Evolutionary conservation across 305 asterid genomes (phyloP).

Genomic region (Fraxinus angustifolia): DNA sequence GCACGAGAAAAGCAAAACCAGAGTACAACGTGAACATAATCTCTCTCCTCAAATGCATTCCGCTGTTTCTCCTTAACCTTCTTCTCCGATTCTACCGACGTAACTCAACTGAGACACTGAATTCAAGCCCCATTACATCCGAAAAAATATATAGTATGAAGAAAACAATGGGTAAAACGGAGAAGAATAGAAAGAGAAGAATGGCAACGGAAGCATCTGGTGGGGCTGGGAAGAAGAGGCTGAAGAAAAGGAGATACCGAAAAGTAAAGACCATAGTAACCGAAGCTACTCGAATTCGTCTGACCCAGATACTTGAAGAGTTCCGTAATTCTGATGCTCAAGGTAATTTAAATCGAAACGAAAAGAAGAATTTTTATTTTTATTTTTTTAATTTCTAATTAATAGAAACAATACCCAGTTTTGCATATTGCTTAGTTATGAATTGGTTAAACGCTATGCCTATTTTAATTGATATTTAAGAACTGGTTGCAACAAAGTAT

Average conservation of each 20-base stretch:
- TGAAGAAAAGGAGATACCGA: conserved; percentile 22
- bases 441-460: background rate
- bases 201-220: conserved; percentile 36
- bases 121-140: background rate
- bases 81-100: background rate
- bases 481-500: background rate
- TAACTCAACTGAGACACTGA: background rate
- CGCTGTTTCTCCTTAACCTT: background rate
- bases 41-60: background rate
- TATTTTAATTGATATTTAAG: background rate
- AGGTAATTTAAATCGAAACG: conserved; percentile 32
- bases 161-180: conserved; percentile 13
- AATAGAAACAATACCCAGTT: background rate
- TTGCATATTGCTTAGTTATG: background rate
- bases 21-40: background rate
- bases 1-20: background rate
- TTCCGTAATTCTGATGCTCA: conserved; percentile 45
- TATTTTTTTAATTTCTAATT: background rate
- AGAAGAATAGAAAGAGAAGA: conserved; percentile 4
- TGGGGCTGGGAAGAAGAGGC: conserved; percentile 30
- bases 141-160: background rate
- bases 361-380: background rate
- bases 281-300: conserved; percentile 48
- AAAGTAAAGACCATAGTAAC: conserved; percentile 16
- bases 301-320: conserved; percentile 45